Evolutionary conservation across 257 asterid species (phyloP), one percentile per base, ranked within the genome.

Genomic region (Cynanchum wilfordii): DNA sequence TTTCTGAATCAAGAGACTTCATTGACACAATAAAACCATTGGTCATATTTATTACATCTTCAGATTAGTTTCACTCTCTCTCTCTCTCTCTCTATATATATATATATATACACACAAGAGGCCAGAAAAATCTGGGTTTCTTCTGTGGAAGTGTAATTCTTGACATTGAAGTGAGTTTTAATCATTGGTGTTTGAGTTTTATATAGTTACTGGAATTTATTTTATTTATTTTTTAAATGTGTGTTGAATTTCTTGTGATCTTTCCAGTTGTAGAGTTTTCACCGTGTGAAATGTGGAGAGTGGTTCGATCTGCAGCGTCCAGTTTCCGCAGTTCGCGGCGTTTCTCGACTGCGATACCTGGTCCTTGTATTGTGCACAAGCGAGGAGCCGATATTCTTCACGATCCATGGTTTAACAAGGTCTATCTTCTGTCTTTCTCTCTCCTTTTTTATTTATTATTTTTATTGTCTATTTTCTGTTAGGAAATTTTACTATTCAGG

Each of bases 351-450:
- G 90, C 90, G 82, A 92, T 92, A 76, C 87, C 99, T 33, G 95
- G 93, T 57, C 96, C 98, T 45, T 89, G 90, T 78, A 92, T 95
- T 25, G 91, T 95, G 69, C 97, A 90, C 82, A 95, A 95, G 87
- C 98, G 97, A 58, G 99, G 99, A 55, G 84, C 99, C 57, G 99
- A 95, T 82, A 90, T 95, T 79, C 96, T 95, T 45, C 99, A 95
- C 78, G 98, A 95, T 84, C 99, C 98, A 9, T 90, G 96, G 98
- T 95, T 90, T 78, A 95, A 95, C 77, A 95, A 95, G 99, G 99
- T 92, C 77, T 52, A 47, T 17, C 66, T 66, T 40, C 22, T 64
- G 22, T 25, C 27, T 20, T 10, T 30, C 22, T 59, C n/a, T 16
- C 29, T 51, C 15, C 40, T 7, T 0, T 40, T 7, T 40, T 40